Evolutionary conservation across 164 flowering plant genomes (phyloP), one percentile per base, ranked within the genome.

Genomic region (Vitis rupestris): DNA sequence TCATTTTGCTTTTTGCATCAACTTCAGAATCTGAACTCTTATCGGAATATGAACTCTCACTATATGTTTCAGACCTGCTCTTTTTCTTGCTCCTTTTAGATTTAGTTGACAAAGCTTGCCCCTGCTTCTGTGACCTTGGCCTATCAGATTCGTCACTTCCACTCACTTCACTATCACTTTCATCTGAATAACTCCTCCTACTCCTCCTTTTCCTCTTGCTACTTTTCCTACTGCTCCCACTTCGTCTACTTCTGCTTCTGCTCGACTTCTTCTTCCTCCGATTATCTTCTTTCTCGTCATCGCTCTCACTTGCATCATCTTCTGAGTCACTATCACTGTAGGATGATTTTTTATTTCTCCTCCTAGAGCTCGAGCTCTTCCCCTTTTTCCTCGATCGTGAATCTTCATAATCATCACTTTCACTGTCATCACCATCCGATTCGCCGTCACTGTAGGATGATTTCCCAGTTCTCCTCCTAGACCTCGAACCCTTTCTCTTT

Each of bases 141-240:
- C 44, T 61, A 11, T 75, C 78, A 51, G 78, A 69, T 57, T 74
- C 81, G 31, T 80, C 84, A 58, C 70, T 74, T 65, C 63, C 81
- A 56, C 82, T 79, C 54, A 67, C 84, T 51, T 76, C 81, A 65
- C 78, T 81, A 59, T 16, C 61, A 60, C 73, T 78, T 9, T 73
- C 88, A 67, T 84, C 89, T 19, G 85, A 77, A 53, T 72, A 80
- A 27, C 72, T 83, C 16, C 69, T 50, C 49, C 61, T 71, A 27
- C 76, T 66, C 27, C 67, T 76, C 64, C 47, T 84, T 61, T 73
- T 79, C 9, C 71, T 77, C 7, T 79, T 74, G 0, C 79, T 80
- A 19, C 63, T 70, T 23, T 48, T 78, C 30, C 72, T 85, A 31
- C 58, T 76, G 10, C 79, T 80, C 29, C 74, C 79, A 14, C 76